Evolutionary conservation across 495 filamentous ascomycete species (phyloP).

Genomic region (Glarea lozoyensis): DNA sequence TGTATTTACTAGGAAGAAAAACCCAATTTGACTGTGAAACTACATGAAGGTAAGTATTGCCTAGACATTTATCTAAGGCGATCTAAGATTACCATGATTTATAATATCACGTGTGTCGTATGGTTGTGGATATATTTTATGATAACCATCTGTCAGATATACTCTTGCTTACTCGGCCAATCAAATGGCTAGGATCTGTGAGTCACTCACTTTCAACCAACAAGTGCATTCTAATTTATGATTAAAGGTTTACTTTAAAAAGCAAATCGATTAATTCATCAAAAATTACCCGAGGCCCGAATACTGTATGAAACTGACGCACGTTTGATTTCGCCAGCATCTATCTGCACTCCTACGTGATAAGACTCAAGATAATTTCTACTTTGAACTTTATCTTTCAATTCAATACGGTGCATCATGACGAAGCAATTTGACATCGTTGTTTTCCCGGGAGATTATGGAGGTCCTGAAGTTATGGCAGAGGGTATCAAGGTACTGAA

Average conservation of each 20-base stretch:
- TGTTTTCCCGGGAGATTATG: conserved; percentile 79
- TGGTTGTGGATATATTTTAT: background rate
- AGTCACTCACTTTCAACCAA: too few species aligned
- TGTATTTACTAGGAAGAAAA: background rate
- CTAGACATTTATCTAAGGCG: background rate
- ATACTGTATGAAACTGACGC: too few species aligned
- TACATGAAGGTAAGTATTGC: background rate
- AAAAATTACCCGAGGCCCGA: too few species aligned
- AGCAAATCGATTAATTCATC: too few species aligned
- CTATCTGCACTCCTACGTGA: too few species aligned
- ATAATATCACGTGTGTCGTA: background rate
- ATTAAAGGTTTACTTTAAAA: too few species aligned
- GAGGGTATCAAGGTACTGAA: conserved; percentile 73
- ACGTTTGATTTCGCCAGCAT: too few species aligned
- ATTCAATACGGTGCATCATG: conserved; percentile 2
- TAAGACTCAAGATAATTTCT: background rate
- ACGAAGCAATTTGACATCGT: conserved; percentile 44
- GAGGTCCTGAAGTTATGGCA: conserved; percentile 74
- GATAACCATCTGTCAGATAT: background rate
- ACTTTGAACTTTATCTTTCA: background rate
- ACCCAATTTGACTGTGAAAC: background rate
- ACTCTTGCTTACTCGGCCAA: background rate
- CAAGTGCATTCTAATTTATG: too few species aligned
- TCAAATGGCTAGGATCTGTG: background rate
- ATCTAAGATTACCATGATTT: background rate